phyloP scores from a whole-genome alignment of 495 filamentous ascomycete genomes.

The Cladorrhinum samala region DNA sequence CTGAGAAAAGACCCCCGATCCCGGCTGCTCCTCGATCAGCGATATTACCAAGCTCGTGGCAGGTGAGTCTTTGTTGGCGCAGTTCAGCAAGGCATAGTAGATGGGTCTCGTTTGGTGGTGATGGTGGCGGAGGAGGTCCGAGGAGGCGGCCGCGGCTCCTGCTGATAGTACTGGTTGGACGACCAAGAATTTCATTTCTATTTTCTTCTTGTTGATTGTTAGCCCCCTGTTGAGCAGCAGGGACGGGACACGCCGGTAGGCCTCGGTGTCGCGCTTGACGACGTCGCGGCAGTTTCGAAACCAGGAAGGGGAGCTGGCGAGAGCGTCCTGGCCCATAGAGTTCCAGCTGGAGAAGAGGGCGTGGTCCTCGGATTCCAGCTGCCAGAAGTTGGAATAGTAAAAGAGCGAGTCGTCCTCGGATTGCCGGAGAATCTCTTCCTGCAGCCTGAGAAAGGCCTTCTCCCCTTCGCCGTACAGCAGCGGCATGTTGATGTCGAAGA shows the following conservation, averaged over 20 bases:
- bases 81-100: no score
- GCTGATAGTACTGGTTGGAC: not conserved
- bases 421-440: constrained; percentile 13
- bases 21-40: no score
- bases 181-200: not conserved
- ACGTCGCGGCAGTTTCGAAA: not conserved
- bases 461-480: constrained; percentile 27
- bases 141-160: not conserved
- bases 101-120: not conserved
- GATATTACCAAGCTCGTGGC: no score
- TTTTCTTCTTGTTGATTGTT: not conserved
- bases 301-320: no score
- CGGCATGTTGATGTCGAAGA: constrained; percentile 26
- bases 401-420: constrained; percentile 12
- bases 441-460: constrained; percentile 16
- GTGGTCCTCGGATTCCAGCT: not conserved
- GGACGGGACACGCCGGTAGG: not conserved
- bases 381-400: not conserved
- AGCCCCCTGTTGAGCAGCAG: not conserved
- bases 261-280: not conserved
- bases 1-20: no score
- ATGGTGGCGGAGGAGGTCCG: not conserved
- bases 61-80: no score
- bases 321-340: not conserved
- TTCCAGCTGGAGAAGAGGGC: not conserved